Conservation (phyloP, 2,329 filamentous ascomycete species). For the Beauveria rudraprayagi region DNA sequence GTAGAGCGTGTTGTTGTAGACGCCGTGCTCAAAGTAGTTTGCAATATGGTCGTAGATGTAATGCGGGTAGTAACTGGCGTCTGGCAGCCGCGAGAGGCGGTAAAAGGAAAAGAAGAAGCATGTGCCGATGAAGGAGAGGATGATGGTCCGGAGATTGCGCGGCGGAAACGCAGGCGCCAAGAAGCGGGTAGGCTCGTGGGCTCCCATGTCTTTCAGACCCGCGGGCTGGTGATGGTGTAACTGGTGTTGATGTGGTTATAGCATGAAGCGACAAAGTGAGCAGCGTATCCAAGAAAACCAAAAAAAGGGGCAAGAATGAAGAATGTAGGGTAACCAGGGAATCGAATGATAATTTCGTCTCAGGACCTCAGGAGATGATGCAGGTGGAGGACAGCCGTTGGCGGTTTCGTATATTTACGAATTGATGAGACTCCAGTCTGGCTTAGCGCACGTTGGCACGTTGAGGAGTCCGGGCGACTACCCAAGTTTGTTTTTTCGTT, state of each 20-base stretch:
- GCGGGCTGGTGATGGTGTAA: not conserved
- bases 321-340: not conserved
- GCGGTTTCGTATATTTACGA: not conserved
- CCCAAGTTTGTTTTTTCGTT: not conserved
- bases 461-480: not conserved
- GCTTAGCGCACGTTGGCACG: not conserved
- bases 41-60: conserved; percentile 24
- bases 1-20: conserved; percentile 34
- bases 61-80: conserved; percentile 18
- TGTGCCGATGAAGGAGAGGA: conserved; percentile 15
- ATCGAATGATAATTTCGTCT: not conserved
- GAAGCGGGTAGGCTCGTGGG: conserved; percentile 12
- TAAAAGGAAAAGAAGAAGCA: conserved; percentile 22
- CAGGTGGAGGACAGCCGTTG: not conserved
- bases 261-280: not conserved
- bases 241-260: not conserved
- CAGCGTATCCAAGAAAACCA: conserved; percentile 13
- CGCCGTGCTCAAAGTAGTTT: conserved; percentile 22
- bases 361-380: not conserved
- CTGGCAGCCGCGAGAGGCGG: conserved; percentile 25
- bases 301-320: not conserved
- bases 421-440: not conserved
- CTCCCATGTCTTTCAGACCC: conserved; percentile 9
- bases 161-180: conserved; percentile 14
- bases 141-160: conserved; percentile 21